These are phyloP conservation scores for Moesziomyces parantarcticus DNA, from an alignment of 1,284 basidiomycete genomes.

Conservation along the genomic window DNA sequence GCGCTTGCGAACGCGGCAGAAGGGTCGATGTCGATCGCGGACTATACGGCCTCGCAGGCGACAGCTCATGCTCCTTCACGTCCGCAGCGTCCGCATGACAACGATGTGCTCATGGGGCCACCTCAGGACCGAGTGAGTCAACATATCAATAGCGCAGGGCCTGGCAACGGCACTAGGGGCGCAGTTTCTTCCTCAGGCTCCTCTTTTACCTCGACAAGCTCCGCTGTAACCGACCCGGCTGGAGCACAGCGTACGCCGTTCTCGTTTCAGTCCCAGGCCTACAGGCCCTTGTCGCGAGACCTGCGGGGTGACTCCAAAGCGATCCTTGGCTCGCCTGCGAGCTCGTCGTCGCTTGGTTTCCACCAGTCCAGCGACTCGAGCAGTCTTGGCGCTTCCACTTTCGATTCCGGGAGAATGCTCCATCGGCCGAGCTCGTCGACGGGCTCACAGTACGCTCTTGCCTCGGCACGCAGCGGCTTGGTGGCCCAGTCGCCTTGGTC, in stretches of 20 bases:
- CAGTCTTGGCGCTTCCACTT: not conserved
- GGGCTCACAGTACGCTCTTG: constrained; percentile 8
- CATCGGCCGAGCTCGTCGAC: constrained; percentile 14
- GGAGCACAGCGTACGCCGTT: constrained; percentile 17
- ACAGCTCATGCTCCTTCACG: constrained; percentile 1
- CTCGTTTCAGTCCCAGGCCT: constrained; percentile 31
- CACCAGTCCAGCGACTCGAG: not conserved
- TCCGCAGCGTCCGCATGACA: constrained; percentile 7
- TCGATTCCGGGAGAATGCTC: not conserved
- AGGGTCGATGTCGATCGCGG: too few relatives aligned
- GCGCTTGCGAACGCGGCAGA: too few relatives aligned
- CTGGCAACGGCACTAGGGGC: constrained; percentile 7
- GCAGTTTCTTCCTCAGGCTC: constrained; percentile 25
- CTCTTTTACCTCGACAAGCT: constrained; percentile 19
- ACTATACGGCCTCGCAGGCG: not conserved
- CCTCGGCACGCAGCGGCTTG: not conserved
- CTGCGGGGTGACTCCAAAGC: constrained; percentile 7
- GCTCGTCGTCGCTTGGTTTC: constrained; percentile 2
- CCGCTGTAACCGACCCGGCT: constrained; percentile 11
- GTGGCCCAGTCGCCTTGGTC: not conserved
- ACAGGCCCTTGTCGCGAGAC: constrained; percentile 22
- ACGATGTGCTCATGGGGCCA: not conserved
- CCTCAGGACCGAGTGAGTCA: constrained; percentile 5
- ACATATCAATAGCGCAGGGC: not conserved
- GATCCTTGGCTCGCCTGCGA: constrained; percentile 11